Conservation (phyloP, 176 grass and related monocot species). For the Musa itinerans region DNA sequence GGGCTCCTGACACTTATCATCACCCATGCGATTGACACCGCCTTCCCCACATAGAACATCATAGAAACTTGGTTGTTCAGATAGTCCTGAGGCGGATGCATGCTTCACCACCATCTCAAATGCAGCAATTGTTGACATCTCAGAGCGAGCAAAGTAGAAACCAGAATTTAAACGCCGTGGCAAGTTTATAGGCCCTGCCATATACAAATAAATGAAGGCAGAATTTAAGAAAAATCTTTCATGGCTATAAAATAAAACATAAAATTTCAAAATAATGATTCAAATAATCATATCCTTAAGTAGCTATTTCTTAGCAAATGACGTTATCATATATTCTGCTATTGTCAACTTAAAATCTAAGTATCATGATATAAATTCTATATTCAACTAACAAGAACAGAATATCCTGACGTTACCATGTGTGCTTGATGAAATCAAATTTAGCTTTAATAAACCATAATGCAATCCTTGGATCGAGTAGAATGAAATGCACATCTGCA, state of each 20-base stretch:
- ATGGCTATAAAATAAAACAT: not conserved
- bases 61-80: slow-evolving; percentile 92
- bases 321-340: no score
- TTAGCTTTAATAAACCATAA: no score
- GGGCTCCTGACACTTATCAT: slow-evolving; percentile 48
- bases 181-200: slow-evolving; percentile 71
- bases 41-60: slow-evolving; percentile 67
- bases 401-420: no score
- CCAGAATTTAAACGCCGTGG: slow-evolving; percentile 78
- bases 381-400: no score
- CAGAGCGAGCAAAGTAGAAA: slow-evolving; percentile 71
- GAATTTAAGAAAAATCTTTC: not conserved
- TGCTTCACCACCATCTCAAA: slow-evolving; percentile 75
- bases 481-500: no score
- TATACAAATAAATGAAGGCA: not conserved
- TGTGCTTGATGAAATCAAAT: no score
- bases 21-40: slow-evolving; percentile 37
- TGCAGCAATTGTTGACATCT: slow-evolving; percentile 36
- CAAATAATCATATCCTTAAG: no score
- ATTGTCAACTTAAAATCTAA: no score
- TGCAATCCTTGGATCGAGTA: no score
- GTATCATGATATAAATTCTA: no score
- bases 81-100: slow-evolving; percentile 41
- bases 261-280: not conserved
- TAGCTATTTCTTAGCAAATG: no score